Conservation (phyloP, 495 filamentous ascomycete species). For the Penicillium riverlandense region DNA sequence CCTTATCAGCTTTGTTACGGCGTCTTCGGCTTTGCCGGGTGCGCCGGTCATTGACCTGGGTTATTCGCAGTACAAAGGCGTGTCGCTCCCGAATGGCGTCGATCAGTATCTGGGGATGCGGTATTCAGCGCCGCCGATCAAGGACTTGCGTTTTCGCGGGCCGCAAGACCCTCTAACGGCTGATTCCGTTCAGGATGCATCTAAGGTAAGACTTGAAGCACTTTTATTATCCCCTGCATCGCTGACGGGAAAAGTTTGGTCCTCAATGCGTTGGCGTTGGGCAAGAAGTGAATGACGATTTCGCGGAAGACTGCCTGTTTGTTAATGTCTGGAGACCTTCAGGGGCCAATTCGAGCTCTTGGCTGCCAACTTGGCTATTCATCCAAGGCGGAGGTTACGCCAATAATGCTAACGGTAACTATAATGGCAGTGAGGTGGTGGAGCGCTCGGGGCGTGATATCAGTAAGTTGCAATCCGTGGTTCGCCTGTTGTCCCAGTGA, state of each 20-base stretch:
- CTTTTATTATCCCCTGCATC: no score
- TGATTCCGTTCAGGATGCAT: constrained; percentile 28
- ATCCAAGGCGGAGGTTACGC: constrained; percentile 69
- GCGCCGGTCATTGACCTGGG: constrained; percentile 26
- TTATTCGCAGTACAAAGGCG: constrained; percentile 31
- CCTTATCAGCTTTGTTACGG: no score
- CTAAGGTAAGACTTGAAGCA: constrained; percentile 14
- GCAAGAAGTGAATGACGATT: constrained; percentile 26
- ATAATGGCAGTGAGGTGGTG: constrained; percentile 54
- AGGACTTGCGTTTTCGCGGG: constrained; percentile 45
- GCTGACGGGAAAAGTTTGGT: constrained; percentile 22
- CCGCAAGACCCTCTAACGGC: constrained; percentile 40
- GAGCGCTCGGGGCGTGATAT: constrained; percentile 42
- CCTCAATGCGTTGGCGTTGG: constrained; percentile 29
- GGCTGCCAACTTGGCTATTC: constrained; percentile 61
- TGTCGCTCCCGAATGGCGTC: constrained; percentile 30
- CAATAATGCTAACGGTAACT: constrained; percentile 53
- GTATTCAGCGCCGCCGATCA: constrained; percentile 49
- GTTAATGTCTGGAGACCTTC: constrained; percentile 60
- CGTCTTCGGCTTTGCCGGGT: background rate
- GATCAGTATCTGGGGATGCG: constrained; percentile 55
- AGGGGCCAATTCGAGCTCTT: constrained; percentile 40
- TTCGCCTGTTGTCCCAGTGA: no score
- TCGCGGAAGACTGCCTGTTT: constrained; percentile 62
- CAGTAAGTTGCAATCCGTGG: background rate